Conservation (phyloP, 2,329 filamentous ascomycete species). For the Lachnellula subtilissima region DNA sequence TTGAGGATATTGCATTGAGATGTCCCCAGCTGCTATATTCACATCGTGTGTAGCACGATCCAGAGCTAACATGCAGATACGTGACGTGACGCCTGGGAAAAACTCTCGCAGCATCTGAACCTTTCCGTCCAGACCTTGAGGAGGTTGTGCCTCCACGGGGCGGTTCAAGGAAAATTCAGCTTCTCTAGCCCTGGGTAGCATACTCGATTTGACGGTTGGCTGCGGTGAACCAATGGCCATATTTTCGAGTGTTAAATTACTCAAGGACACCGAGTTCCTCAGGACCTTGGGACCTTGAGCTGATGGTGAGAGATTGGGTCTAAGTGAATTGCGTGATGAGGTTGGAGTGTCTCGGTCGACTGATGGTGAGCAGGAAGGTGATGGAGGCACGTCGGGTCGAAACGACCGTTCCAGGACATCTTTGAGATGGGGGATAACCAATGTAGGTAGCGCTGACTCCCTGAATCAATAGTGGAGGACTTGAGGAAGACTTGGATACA, state of each 20-base stretch:
- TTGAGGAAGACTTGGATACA: too few relatives aligned
- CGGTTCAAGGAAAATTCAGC: not conserved
- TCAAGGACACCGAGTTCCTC: not conserved
- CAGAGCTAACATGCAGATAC: too few relatives aligned
- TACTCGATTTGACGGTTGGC: not conserved
- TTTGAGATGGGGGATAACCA: too few relatives aligned
- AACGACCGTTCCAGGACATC: too few relatives aligned
- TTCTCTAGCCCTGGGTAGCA: not conserved
- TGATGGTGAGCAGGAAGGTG: not conserved
- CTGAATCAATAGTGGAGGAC: too few relatives aligned
- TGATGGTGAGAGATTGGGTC: not conserved
- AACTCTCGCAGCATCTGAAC: not conserved
- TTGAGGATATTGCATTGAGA: too few relatives aligned
- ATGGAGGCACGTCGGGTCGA: not conserved
- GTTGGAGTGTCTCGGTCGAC: not conserved
- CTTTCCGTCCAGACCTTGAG: not conserved
- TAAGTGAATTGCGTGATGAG: not conserved
- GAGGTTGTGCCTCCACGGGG: not conserved
- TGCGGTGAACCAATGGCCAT: not conserved
- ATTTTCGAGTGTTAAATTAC: not conserved
- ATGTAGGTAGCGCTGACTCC: too few relatives aligned
- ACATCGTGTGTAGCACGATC: too few relatives aligned
- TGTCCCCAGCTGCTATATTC: too few relatives aligned
- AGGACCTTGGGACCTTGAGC: not conserved
- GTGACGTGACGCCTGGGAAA: too few relatives aligned